phyloP scores from a whole-genome alignment of 228 moss, liverwort and hornwort genomes.

The Sphagnum magellanicum region DNA sequence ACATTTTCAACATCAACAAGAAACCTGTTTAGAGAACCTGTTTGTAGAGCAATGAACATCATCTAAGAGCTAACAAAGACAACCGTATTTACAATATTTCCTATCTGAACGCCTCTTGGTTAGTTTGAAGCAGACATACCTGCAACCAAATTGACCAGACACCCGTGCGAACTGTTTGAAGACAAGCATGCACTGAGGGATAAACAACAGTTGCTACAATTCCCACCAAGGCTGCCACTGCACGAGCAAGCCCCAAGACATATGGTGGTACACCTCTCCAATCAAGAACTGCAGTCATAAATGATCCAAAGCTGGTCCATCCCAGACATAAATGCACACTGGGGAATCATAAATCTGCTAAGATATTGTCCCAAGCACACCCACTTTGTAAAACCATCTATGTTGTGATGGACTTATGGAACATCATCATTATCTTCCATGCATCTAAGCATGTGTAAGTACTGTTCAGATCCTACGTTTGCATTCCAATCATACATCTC shows the following conservation, averaged over 20 bases:
- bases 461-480: too few species aligned
- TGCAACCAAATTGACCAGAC: conserved; percentile 97
- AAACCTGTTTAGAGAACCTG: too few species aligned
- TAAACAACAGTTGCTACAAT: conserved; percentile 78
- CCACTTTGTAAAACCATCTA: too few species aligned
- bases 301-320: conserved; percentile 80
- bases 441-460: too few species aligned
- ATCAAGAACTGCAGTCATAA: conserved; percentile 84
- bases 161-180: conserved; percentile 80
- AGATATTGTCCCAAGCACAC: background rate
- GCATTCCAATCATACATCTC: too few species aligned
- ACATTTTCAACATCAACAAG: too few species aligned
- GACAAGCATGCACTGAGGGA: conserved; percentile 67
- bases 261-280: conserved; percentile 90
- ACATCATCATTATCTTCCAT: too few species aligned
- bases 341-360: background rate
- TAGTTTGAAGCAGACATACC: conserved; percentile 19
- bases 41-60: too few species aligned
- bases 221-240: conserved; percentile 67
- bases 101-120: too few species aligned
- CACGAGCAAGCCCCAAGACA: conserved; percentile 79
- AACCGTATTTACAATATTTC: too few species aligned
- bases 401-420: too few species aligned
- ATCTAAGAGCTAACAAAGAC: too few species aligned
- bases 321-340: background rate